Conservation (phyloP, 257 asterid species). For the Parsonsia alboflavescens region DNA sequence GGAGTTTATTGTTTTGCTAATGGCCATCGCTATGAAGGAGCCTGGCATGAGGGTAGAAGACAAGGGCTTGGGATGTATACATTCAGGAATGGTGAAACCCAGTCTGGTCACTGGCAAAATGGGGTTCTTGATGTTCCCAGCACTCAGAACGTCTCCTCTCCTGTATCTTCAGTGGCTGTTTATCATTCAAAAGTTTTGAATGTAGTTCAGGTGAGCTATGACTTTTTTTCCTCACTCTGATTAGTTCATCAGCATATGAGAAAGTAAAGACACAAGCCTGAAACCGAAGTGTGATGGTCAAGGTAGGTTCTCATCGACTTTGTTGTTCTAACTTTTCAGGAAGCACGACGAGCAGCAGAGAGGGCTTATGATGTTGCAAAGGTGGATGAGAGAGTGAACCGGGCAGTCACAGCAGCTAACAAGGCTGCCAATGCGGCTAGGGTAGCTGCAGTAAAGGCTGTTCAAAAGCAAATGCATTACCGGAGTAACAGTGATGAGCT, state of each 20-base stretch:
- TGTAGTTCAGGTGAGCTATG: conserved; percentile 58
- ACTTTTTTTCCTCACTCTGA: neutral
- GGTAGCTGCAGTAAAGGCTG: conserved; percentile 82
- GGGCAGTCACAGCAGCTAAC: conserved; percentile 71
- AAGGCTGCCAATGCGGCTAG: conserved; percentile 82
- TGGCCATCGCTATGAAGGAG: conserved; percentile 83
- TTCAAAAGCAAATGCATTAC: conserved; percentile 78
- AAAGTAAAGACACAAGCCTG: neutral
- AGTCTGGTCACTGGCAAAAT: conserved; percentile 89
- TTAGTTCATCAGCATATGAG: neutral
- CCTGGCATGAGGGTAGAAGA: conserved; percentile 90
- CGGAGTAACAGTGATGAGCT: conserved; percentile 57
- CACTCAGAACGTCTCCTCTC: conserved; percentile 55
- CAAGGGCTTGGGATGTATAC: conserved; percentile 90
- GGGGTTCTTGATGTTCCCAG: conserved; percentile 83
- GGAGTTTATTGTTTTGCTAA: conserved; percentile 77
- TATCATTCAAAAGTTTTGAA: conserved; percentile 83
- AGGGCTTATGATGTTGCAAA: conserved; percentile 73
- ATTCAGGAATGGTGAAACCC: conserved; percentile 76
- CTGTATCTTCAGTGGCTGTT: conserved; percentile 80
- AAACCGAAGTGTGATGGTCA: neutral
- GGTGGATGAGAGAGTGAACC: conserved; percentile 82
- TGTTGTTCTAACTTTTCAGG: conserved; percentile 31
- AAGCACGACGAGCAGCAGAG: conserved; percentile 74
- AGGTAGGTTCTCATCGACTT: neutral